Percentiles rank a stretch among this genome's conserved stretches.
These are phyloP conservation scores for Candida tammaniensis DNA, from an alignment of 805 yeast species.

Conservation along the genomic window DNA sequence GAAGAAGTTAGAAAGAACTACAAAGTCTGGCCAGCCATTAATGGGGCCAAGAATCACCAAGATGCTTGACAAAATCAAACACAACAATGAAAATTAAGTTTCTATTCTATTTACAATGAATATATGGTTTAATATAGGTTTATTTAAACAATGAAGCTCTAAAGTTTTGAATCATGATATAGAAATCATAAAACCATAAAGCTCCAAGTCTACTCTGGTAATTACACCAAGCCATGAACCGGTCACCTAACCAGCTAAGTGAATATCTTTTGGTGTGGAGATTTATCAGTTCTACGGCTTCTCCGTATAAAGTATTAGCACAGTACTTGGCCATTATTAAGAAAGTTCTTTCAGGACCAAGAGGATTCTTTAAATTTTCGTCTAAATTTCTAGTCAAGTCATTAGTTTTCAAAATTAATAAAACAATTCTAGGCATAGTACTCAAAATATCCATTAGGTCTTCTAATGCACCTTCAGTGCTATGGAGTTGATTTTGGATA, in stretches of 20 bases:
- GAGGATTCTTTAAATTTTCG: conserved; percentile 74
- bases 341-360: conserved; percentile 86
- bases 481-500: conserved; percentile 60
- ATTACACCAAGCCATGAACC: conserved; percentile 30
- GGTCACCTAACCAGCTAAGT: conserved; percentile 5
- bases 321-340: conserved; percentile 88
- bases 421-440: conserved; percentile 78
- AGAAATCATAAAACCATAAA: conserved; percentile 31
- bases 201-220: conserved; percentile 31
- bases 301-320: conserved; percentile 74
- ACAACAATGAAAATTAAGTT: not conserved
- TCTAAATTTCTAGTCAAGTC: conserved; percentile 89
- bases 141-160: not conserved
- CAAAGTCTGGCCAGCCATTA: conserved; percentile 78
- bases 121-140: conserved; percentile 1
- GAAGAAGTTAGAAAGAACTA: conserved; percentile 44
- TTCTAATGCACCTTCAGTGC: conserved; percentile 61
- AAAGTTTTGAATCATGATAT: conserved; percentile 1
- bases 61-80: conserved; percentile 71
- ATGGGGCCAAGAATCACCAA: conserved; percentile 87
- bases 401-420: conserved; percentile 87
- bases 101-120: conserved; percentile 1
- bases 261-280: conserved; percentile 18
- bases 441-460: conserved; percentile 79
- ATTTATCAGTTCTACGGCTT: conserved; percentile 45